These are phyloP conservation scores for Penicillium sp. DNA, from an alignment of 2,329 filamentous ascomycete species.

Conservation along the genomic window DNA sequence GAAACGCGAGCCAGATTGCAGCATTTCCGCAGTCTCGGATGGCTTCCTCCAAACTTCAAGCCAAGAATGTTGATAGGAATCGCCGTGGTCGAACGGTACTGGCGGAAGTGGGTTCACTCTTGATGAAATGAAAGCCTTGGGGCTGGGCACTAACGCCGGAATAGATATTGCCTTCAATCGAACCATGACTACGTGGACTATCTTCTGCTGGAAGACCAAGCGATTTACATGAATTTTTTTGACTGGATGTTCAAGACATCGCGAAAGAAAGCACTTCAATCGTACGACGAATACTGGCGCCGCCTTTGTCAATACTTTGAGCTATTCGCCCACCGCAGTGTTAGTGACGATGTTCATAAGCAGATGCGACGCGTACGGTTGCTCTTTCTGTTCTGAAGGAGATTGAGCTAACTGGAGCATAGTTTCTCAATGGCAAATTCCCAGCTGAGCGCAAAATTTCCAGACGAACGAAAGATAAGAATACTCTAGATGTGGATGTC, in stretches of 20 bases:
- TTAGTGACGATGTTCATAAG: conserved; percentile 18
- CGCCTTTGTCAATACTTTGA: conserved; percentile 24
- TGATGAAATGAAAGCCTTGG: neutral
- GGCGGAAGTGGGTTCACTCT: conserved; percentile 12
- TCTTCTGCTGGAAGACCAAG: conserved; percentile 21
- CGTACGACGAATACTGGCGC: too few species aligned
- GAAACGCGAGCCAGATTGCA: conserved; percentile 25
- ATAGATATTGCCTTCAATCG: conserved; percentile 25
- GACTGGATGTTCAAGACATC: conserved; percentile 26
- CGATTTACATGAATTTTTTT: conserved; percentile 27
- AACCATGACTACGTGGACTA: conserved; percentile 23
- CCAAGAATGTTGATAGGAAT: conserved; percentile 23
- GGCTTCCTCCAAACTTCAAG: conserved; percentile 25
- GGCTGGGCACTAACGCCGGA: conserved; percentile 2
- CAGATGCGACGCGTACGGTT: conserved; percentile 23
- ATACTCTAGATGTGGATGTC: conserved; percentile 19
- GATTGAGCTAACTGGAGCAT: neutral
- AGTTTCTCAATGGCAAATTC: conserved; percentile 7
- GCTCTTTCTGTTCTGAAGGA: too few species aligned
- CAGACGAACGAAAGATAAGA: conserved; percentile 21
- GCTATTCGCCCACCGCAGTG: conserved; percentile 19
- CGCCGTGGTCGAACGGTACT: conserved; percentile 22
- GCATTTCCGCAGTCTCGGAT: conserved; percentile 22
- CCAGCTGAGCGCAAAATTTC: conserved; percentile 16
- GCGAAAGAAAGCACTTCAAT: conserved; percentile 21